Base-by-base conservation (phyloP, 768 basidiomycete genomes). In the Pleurotus ostreatus region DNA sequence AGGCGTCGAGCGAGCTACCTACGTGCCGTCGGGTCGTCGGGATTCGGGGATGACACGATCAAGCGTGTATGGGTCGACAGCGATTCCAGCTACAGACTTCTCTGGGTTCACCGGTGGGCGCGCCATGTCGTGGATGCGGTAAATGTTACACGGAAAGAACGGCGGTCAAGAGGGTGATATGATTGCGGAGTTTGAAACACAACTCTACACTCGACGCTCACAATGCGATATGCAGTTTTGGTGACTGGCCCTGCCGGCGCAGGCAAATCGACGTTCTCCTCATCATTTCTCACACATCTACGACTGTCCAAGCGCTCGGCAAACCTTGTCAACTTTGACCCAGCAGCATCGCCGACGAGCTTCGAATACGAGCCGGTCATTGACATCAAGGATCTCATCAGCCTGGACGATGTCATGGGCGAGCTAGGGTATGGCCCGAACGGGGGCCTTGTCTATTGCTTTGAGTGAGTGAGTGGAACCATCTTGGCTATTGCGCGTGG, bases 211-310 rank as follows among this genome's bases (percentile, higher is more conserved):
- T 44, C 13, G 20, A 16, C 41, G 40, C 30, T 34, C 46, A 60
- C 51, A 41, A 94, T 94, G 92, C 87, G 92, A 58, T 94, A 94
- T 74, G 92, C 92, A 5, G 86, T 93, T 25, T 80, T 94, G 46
- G 83, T 94, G 49, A 90, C 88, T 55, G 97, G 97, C n/a, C 97
- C 97, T 47, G 97, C 97, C 2, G 97, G 97, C 49, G 94, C 97
- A 12, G 97, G 97, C 49, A 99, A 99, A 75, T 92, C 94, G 0
- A 98, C 97, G 0, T 96, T 99, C 66, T 89, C 91, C 63, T 77
- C 81, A 18, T 83, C 94, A 0, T 85, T 98, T 61, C 78, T 98
- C 58, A 94, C 91, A 8, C 96, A 98, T 72, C 83, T 98, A 4
- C 83, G 81, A 56, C 79, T 89, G 2, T 82, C 93, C 48, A 89